A percentile compares a stretch with the other conserved stretches of the same genome.
Evolutionary conservation across 805 yeast species (phyloP).

Genomic region (Danielozyma ontarioensis): DNA sequence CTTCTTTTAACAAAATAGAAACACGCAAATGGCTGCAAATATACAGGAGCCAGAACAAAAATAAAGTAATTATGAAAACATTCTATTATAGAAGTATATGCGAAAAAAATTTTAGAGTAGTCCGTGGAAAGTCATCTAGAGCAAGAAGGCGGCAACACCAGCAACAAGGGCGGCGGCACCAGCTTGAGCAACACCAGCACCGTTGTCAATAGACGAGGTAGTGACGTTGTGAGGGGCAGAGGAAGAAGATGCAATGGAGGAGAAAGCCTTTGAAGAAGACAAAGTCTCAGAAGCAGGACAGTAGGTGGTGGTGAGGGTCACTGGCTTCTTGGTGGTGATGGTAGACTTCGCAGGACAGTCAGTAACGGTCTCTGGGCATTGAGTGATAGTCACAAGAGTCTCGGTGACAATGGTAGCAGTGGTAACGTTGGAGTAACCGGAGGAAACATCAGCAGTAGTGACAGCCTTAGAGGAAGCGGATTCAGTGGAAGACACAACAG

Average conservation of each 20-base stretch:
- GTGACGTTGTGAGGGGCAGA: background rate
- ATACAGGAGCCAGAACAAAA: no score
- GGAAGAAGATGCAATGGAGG: background rate
- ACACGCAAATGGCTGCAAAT: no score
- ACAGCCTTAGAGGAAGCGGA: background rate
- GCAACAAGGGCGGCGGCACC: slow-evolving; percentile 10
- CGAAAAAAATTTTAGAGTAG: background rate
- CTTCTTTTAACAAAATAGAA: no score
- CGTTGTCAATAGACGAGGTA: slow-evolving; percentile 2
- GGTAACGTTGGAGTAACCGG: slow-evolving; percentile 11
- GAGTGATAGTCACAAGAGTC: slow-evolving; percentile 22
- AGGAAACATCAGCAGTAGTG: background rate
- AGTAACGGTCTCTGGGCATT: slow-evolving; percentile 20
- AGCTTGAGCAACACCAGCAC: slow-evolving; percentile 9
- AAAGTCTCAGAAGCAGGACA: slow-evolving; percentile 3
- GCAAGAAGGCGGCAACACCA: slow-evolving; percentile 10
- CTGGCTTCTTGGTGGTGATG: no score
- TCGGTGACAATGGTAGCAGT: slow-evolving; percentile 15
- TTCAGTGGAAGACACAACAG: slow-evolving; percentile 16
- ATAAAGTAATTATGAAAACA: background rate
- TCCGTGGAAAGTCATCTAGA: slow-evolving; percentile 4
- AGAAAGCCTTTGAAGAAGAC: no score
- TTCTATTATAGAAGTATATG: background rate
- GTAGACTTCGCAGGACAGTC: slow-evolving; percentile 17
- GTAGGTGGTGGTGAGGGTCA: slow-evolving; percentile 5